These are phyloP conservation scores for Rhodotorula diobovata DNA, from an alignment of 768 basidiomycete species.

Conservation along the genomic window DNA sequence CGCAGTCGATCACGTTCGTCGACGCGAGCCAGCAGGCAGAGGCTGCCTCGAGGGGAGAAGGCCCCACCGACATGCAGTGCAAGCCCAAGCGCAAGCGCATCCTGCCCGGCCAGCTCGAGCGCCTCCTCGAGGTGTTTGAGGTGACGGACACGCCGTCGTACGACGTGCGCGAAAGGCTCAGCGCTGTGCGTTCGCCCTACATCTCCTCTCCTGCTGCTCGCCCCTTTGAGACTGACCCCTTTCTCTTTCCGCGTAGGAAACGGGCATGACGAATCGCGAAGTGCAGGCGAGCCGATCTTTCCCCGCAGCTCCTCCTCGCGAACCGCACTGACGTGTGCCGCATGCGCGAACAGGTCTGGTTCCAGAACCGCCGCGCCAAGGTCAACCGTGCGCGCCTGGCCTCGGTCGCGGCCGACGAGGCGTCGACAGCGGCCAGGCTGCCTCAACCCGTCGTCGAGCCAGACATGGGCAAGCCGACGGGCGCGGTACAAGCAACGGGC, in stretches of 20 bases:
- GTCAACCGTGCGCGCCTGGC: constrained; percentile 12
- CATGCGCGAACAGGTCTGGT: constrained; percentile 42
- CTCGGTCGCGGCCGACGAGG: not conserved
- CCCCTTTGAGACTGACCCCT: not conserved
- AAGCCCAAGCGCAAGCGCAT: constrained; percentile 47
- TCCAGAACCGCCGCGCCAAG: constrained; percentile 38
- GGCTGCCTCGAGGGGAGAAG: not conserved
- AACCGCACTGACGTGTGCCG: not conserved
- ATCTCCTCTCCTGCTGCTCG: constrained; percentile 7
- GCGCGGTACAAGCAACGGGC: not conserved
- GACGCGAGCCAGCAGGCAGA: constrained; percentile 6
- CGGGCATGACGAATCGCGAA: constrained; percentile 50
- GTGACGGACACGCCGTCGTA: constrained; percentile 36
- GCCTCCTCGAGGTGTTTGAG: constrained; percentile 46
- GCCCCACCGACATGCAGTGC: not conserved
- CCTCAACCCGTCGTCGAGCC: not conserved
- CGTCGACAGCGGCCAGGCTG: not conserved
- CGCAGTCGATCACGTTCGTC: constrained; percentile 16
- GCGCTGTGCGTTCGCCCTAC: not conserved
- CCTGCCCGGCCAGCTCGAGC: constrained; percentile 47
- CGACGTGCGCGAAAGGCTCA: constrained; percentile 19
- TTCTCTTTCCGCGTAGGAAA: constrained; percentile 35
- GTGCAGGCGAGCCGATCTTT: constrained; percentile 32
- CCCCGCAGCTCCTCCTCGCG: not conserved
- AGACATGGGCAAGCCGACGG: not conserved